Base-by-base conservation (phyloP, 805 yeast genomes). In the Candida sphagnicola region DNA sequence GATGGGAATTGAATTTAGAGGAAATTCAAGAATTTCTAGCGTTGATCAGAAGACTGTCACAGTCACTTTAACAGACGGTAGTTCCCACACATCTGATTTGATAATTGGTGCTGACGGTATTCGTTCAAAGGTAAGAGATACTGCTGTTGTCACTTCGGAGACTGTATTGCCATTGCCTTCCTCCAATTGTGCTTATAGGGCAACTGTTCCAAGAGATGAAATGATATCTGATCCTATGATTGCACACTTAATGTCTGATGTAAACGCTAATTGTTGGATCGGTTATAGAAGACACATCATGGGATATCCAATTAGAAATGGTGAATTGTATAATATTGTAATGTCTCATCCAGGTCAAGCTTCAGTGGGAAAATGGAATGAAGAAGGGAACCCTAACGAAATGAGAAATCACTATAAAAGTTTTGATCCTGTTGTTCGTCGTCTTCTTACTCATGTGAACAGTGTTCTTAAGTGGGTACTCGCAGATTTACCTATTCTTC, bases 31-130 rank as follows among this genome's bases (percentile, higher is more conserved):
- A 13, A 53, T 55, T 11, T 36, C 31, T n/a, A 35, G 38, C 23
- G 49, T 57, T 47, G 44, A 56, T 46, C 41, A 44, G 38, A 36
- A 60, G 39, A 33, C 46, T 39, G 46, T 61, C 40, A 31, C 44
- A 40, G 45, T 56, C 14, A 30, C 25, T n/a, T 53, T 57, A 34
- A 58, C 53, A 31, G 55, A 53, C 35, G 64, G 62, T 1, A 38
- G 14, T 5, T 40, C 33, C n/a, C 40, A 42, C 3, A 28, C 36
- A 5, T 59, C 42, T 28, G 65, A 59, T 36, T 48, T 59, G 41
- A 41, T 59, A 14, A 46, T 59, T 32, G 61, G 59, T 23, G 61
- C 62, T 13, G 64, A 59, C 36, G 64, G 64, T 17, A 56, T 57
- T 23, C 37, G 62, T 33, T 48, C 59, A 13, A 43, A 30, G 23